Evolutionary conservation across 352 stramenopile genomes (phyloP).

Genomic region (Phytophthora macrochlamydospora): DNA sequence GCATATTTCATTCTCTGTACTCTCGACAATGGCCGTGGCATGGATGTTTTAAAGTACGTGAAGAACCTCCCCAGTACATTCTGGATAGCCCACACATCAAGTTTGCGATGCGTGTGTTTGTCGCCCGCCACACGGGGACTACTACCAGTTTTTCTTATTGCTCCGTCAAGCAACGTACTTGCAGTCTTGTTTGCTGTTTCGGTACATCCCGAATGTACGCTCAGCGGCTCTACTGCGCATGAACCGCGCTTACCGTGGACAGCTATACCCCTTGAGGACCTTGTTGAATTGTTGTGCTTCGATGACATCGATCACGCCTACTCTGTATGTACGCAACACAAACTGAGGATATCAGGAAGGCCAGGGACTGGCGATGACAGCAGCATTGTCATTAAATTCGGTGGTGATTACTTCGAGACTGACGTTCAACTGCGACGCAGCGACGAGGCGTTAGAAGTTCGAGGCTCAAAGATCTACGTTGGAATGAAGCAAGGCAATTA

Average conservation of each 20-base stretch:
- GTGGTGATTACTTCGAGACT: constrained; percentile 70
- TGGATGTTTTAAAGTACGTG: constrained; percentile 89
- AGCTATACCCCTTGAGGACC: constrained; percentile 68
- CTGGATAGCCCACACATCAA: constrained; percentile 76
- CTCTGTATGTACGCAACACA: constrained; percentile 68
- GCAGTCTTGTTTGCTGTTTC: constrained; percentile 83
- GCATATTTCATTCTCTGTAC: constrained; percentile 89
- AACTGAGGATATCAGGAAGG: constrained; percentile 57
- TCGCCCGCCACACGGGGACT: constrained; percentile 87
- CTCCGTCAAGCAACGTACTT: constrained; percentile 78
- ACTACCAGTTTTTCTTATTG: constrained; percentile 83
- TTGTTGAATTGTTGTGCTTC: constrained; percentile 80
- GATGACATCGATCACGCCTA: constrained; percentile 79
- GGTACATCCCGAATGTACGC: constrained; percentile 79
- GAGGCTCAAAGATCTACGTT: constrained; percentile 70
- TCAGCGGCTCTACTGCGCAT: constrained; percentile 77
- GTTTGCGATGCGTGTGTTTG: constrained; percentile 88
- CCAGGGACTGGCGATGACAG: constrained; percentile 48
- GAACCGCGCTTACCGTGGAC: constrained; percentile 77
- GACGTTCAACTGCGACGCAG: constrained; percentile 71
- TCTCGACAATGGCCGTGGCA: constrained; percentile 80
- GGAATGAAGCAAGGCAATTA: constrained; percentile 82
- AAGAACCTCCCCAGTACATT: constrained; percentile 71
- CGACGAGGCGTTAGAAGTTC: constrained; percentile 65
- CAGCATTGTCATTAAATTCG: constrained; percentile 69